phyloP scores from a whole-genome alignment of 306 rosid species.

The Fagus crenata region DNA sequence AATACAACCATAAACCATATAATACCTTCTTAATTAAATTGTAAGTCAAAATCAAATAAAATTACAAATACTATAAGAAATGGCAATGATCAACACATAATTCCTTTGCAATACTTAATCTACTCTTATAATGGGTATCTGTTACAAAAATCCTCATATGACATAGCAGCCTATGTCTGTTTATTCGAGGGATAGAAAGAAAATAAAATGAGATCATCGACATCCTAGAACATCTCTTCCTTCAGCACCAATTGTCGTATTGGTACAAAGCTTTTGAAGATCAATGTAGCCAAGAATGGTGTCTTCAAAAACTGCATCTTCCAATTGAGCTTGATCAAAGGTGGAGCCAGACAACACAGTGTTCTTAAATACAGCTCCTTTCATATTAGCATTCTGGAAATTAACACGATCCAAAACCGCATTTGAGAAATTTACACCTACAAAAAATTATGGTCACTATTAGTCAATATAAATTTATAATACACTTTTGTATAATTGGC shows the following conservation, averaged over 20 bases:
- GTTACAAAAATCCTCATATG: constrained; percentile 21
- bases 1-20: not conserved
- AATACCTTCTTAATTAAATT: constrained; percentile 21
- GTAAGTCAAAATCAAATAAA: constrained; percentile 12
- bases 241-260: constrained; percentile 53
- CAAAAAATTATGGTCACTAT: constrained; percentile 19
- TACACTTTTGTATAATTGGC: not conserved
- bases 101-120: constrained; percentile 29
- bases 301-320: constrained; percentile 79
- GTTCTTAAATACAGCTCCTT: constrained; percentile 83
- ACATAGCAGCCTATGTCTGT: constrained; percentile 12
- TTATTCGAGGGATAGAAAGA: not conserved
- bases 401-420: constrained; percentile 91
- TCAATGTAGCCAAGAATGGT: constrained; percentile 92
- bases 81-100: constrained; percentile 17
- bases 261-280: constrained; percentile 85
- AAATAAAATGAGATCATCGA: constrained; percentile 41
- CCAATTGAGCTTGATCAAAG: constrained; percentile 69
- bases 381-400: constrained; percentile 82
- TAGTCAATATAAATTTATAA: constrained; percentile 7
- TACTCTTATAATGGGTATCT: constrained; percentile 27
- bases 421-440: constrained; percentile 88
- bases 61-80: constrained; percentile 9
- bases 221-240: constrained; percentile 82
- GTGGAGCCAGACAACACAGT: constrained; percentile 86